phyloP scores from a whole-genome alignment of 805 yeast genomes.

The Ascoidea tarda region DNA sequence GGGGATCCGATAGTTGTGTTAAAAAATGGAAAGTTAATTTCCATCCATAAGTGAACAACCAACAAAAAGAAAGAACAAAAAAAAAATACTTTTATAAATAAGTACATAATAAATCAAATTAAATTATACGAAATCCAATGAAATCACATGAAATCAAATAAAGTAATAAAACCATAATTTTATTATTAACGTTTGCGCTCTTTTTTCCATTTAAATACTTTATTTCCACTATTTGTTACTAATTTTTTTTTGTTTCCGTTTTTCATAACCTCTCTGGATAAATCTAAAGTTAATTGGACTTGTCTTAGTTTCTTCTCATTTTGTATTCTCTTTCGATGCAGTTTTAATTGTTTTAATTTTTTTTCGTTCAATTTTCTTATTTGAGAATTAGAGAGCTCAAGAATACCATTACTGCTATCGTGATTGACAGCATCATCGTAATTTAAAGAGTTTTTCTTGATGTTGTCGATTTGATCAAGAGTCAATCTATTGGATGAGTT shows the following conservation, averaged over 20 bases:
- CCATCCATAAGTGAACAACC: not conserved
- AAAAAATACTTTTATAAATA: too few species aligned
- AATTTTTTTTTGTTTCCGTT: conserved; percentile 77
- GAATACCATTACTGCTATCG: conserved; percentile 7
- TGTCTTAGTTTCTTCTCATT: conserved; percentile 54
- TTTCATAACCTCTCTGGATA: conserved; percentile 80
- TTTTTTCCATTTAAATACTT: conserved; percentile 73
- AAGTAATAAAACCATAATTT: too few species aligned
- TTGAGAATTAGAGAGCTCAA: conserved; percentile 12
- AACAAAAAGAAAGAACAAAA: too few species aligned
- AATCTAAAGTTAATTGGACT: conserved; percentile 60
- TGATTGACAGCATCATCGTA: conserved; percentile 13
- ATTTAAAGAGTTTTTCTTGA: conserved; percentile 5
- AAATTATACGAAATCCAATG: too few species aligned
- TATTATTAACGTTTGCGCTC: conserved; percentile 32
- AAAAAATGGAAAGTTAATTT: conserved; percentile 47
- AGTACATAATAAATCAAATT: too few species aligned
- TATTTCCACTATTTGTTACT: conserved; percentile 49
- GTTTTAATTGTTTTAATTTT: conserved; percentile 45
- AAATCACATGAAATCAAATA: too few species aligned
- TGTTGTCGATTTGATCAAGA: conserved; percentile 25
- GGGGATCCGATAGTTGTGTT: conserved; percentile 72
- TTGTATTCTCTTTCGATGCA: conserved; percentile 49
- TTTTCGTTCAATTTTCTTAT: conserved; percentile 26
- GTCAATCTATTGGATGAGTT: conserved; percentile 63